Evolutionary conservation across 2,329 filamentous ascomycete genomes (phyloP).

Genomic region (Fusarium sp.): DNA sequence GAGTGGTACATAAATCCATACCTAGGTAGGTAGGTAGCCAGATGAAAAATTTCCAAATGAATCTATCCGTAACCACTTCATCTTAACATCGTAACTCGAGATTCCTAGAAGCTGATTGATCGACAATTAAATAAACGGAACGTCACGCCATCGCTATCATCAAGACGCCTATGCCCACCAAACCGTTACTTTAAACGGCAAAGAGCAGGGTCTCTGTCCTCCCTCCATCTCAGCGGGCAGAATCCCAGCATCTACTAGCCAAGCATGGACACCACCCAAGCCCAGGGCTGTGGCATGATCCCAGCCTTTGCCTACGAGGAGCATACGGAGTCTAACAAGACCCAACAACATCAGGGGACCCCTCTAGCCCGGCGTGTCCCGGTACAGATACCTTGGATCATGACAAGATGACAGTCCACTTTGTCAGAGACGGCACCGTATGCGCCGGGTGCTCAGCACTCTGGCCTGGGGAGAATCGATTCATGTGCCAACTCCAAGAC

Average conservation of each 20-base stretch:
- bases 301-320: slow-evolving; percentile 23
- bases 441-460: slow-evolving; percentile 17
- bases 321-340: slow-evolving; percentile 22
- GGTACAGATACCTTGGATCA: slow-evolving; percentile 33
- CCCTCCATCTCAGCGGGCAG: slow-evolving; percentile 14
- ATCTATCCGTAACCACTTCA: background rate
- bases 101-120: slow-evolving; percentile 12
- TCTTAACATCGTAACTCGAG: background rate
- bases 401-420: slow-evolving; percentile 42
- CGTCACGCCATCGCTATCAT: slow-evolving; percentile 21
- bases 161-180: background rate
- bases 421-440: slow-evolving; percentile 24
- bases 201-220: slow-evolving; percentile 10
- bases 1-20: background rate
- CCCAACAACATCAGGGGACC: slow-evolving; percentile 12
- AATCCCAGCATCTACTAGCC: background rate
- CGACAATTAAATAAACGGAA: slow-evolving; percentile 6
- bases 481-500: slow-evolving; percentile 10
- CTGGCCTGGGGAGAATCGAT: slow-evolving; percentile 22
- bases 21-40: too few species aligned
- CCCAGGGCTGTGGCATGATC: slow-evolving; percentile 41
- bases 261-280: slow-evolving; percentile 21
- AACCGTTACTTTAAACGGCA: slow-evolving; percentile 8
- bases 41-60: background rate
- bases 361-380: slow-evolving; percentile 39